A percentile compares a stretch with the other conserved stretches of the same genome.
phyloP scores from a whole-genome alignment of 2,329 filamentous ascomycete genomes.

The Colletotrichum costaricense region DNA sequence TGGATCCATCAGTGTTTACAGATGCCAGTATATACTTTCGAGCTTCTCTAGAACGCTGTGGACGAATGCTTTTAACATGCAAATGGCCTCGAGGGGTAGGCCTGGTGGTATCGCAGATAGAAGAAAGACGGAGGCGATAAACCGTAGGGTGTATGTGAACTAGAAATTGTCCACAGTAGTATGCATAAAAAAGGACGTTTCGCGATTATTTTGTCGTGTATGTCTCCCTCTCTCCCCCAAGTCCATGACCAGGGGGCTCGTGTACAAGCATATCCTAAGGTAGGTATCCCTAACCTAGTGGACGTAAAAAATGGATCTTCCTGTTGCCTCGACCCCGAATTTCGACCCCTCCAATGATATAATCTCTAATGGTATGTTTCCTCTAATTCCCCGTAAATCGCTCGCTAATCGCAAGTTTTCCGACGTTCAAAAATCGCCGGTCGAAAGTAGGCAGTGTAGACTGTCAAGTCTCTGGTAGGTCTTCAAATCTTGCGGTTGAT shows the following conservation, averaged over 20 bases:
- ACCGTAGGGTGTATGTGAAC: not conserved
- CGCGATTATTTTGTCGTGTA: constrained; percentile 28
- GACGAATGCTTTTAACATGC: not conserved
- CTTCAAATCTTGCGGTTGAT: not conserved
- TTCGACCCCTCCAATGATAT: constrained; percentile 2
- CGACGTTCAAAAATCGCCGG: not conserved
- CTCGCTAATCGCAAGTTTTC: constrained; percentile 12
- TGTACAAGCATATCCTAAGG: constrained; percentile 17
- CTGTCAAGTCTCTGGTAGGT: not conserved
- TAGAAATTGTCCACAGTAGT: not conserved
- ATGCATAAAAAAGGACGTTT: constrained; percentile 15
- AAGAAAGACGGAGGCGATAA: not conserved
- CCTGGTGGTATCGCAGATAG: not conserved
- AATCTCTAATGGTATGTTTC: constrained; percentile 19
- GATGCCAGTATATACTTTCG: not conserved
- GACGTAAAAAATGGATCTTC: constrained; percentile 7
- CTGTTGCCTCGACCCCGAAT: not conserved
- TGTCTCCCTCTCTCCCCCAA: constrained; percentile 4
- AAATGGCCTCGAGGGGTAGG: no score
- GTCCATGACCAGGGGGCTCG: not conserved
- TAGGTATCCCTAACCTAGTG: not conserved
- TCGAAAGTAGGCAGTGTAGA: not conserved
- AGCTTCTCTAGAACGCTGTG: not conserved
- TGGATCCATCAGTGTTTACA: not conserved
- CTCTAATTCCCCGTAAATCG: constrained; percentile 19